phyloP scores from a whole-genome alignment of 768 basidiomycete species.

The Amanita polypyramis region DNA sequence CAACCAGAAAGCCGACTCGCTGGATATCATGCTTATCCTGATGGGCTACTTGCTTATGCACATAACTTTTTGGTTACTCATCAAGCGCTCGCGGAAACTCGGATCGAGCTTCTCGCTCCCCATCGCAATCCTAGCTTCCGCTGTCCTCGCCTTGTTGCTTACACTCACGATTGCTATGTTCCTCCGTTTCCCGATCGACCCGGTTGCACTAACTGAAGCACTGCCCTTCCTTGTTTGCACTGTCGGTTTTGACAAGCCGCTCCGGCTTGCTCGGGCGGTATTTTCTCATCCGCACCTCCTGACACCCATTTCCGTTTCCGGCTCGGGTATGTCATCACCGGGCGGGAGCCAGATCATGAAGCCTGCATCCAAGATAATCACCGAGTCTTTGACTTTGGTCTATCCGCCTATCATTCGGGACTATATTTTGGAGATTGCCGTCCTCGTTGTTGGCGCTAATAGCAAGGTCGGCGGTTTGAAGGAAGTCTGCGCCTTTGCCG shows the following conservation, averaged over 20 bases:
- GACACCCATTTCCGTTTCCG: conserved; percentile 20
- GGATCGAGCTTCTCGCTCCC: conserved; percentile 55
- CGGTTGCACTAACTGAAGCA: conserved; percentile 88
- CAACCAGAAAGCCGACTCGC: conserved; percentile 79
- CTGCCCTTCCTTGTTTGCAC: conserved; percentile 97
- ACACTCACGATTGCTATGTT: conserved; percentile 66
- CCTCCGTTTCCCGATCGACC: conserved; percentile 82
- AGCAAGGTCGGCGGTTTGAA: conserved; percentile 80
- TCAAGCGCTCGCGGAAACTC: conserved; percentile 78
- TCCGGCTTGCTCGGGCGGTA: conserved; percentile 82
- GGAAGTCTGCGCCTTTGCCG: conserved; percentile 93
- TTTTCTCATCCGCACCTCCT: conserved; percentile 71
- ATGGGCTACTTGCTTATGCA: conserved; percentile 96
- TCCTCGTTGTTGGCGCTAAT: conserved; percentile 79
- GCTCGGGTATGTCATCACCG: conserved; percentile 13
- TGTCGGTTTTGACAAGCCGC: conserved; percentile 96
- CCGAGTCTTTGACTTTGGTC: conserved; percentile 69
- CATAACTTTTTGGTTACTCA: conserved; percentile 83
- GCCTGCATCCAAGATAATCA: conserved; percentile 75
- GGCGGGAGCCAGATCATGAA: conserved; percentile 30
- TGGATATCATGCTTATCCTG: conserved; percentile 91
- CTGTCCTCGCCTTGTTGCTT: conserved; percentile 75
- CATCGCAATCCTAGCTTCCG: conserved; percentile 67
- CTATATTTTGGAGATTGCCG: conserved; percentile 86
- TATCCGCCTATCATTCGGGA: conserved; percentile 85